Evolutionary conservation across 2,329 filamentous ascomycete genomes (phyloP).

Genomic region (Fusarium equiseti): DNA sequence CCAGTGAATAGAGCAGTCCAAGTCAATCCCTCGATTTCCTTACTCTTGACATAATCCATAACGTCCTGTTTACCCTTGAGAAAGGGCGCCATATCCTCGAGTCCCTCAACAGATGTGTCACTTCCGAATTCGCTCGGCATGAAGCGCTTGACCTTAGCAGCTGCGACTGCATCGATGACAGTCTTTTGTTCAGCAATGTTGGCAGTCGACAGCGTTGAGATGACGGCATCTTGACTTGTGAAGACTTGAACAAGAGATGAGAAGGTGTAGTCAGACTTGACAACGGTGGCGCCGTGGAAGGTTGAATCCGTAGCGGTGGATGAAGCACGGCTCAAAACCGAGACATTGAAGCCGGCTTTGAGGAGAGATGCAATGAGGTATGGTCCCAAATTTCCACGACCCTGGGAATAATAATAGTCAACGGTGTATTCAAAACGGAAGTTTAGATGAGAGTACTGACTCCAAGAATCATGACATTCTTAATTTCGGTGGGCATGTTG

Average conservation of each 20-base stretch:
- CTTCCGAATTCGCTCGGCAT: conserved; percentile 21
- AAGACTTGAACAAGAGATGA: accelerated
- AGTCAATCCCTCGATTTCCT: background rate
- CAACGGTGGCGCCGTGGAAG: background rate
- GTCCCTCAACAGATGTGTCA: background rate
- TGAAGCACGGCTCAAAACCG: accelerated
- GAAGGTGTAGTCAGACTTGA: conserved; percentile 8
- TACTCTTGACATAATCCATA: conserved; percentile 14
- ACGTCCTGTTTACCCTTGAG: conserved; percentile 4
- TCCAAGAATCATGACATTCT: conserved; percentile 7
- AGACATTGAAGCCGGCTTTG: accelerated
- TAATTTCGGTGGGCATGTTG: background rate
- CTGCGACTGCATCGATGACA: conserved; percentile 4
- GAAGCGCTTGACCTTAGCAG: conserved; percentile 15
- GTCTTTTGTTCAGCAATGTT: conserved; percentile 12
- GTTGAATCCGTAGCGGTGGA: accelerated
- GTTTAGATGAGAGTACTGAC: background rate
- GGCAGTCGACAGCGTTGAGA: conserved; percentile 12
- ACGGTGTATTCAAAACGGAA: too few species aligned
- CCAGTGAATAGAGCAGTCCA: conserved; percentile 14
- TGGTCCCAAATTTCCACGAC: conserved; percentile 13
- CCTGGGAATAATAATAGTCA: background rate
- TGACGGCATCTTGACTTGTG: background rate
- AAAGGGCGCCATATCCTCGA: conserved; percentile 10
- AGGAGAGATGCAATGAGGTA: background rate